Conservation (phyloP, 169 alveolate species). For the Plasmodium falciparum region DNA sequence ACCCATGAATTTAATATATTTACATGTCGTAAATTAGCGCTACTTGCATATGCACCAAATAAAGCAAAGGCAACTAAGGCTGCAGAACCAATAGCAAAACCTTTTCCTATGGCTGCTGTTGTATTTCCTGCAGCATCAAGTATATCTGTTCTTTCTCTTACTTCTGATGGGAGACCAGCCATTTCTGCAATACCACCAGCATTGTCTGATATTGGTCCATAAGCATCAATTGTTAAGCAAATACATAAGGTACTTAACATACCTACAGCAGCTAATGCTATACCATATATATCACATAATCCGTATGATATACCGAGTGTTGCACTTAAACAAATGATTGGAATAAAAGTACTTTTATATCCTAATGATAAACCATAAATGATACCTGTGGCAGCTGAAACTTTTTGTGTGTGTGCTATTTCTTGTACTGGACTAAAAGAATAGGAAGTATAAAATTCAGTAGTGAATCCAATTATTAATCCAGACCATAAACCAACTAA, state of each 20-base stretch:
- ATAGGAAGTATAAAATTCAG: conserved; percentile 92
- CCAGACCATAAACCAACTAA: conserved; percentile 90
- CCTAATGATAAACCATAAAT: conserved; percentile 93
- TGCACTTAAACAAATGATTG: conserved; percentile 86
- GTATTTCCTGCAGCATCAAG: conserved; percentile 95
- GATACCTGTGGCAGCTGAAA: conserved; percentile 91
- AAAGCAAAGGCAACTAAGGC: conserved; percentile 92
- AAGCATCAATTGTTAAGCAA: conserved; percentile 92
- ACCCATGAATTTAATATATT: conserved; percentile 88
- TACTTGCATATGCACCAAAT: conserved; percentile 92
- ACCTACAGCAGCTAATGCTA: conserved; percentile 93
- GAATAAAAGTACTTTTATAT: conserved; percentile 89
- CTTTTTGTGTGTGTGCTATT: conserved; percentile 87
- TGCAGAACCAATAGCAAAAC: conserved; percentile 94
- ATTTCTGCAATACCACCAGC: conserved; percentile 97
- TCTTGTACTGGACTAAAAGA: conserved; percentile 90
- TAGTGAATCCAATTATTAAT: conserved; percentile 86
- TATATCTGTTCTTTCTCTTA: conserved; percentile 91
- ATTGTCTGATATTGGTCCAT: conserved; percentile 94
- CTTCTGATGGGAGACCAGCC: conserved; percentile 90
- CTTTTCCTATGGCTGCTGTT: conserved; percentile 94
- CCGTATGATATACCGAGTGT: conserved; percentile 87
- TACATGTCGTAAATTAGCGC: conserved; percentile 83
- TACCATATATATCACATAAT: conserved; percentile 90
- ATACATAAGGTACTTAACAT: conserved; percentile 91